Percentiles rank a stretch among this genome's conserved stretches.
phyloP scores from a whole-genome alignment of 495 filamentous ascomycete species.

The Xylaria scruposa region DNA sequence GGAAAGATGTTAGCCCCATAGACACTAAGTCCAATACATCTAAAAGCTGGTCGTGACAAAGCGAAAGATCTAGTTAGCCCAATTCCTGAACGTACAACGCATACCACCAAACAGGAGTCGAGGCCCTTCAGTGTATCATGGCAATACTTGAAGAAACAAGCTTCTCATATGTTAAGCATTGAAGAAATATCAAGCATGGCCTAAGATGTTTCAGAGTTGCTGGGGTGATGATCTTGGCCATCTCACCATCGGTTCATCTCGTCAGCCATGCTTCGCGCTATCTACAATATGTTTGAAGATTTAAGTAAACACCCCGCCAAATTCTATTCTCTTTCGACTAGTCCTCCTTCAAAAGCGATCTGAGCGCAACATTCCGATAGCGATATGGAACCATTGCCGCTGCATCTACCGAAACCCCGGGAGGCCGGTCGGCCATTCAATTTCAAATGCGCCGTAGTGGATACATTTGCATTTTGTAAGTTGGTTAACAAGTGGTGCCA shows the following conservation, averaged over 20 bases:
- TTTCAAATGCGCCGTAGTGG: neutral
- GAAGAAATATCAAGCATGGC: neutral
- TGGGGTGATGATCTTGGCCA: slow-evolving; percentile 20
- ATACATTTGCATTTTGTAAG: neutral
- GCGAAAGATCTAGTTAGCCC: neutral
- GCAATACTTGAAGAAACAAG: neutral
- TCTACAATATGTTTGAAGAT: neutral
- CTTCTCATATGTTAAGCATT: neutral
- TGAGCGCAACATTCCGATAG: neutral
- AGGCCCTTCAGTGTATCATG: neutral
- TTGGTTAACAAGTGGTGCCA: neutral
- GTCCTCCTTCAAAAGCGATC: slow-evolving; percentile 2
- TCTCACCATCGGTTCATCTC: neutral
- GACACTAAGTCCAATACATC: neutral
- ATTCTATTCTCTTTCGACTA: neutral
- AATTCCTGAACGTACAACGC: neutral
- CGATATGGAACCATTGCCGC: slow-evolving; percentile 3
- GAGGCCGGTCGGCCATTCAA: neutral
- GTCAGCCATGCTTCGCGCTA: neutral
- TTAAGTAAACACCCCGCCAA: slow-evolving; percentile 2
- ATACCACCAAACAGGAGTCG: neutral
- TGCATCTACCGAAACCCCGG: slow-evolving; percentile 20
- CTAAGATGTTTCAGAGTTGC: slow-evolving; percentile 23
- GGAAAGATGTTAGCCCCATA: neutral
- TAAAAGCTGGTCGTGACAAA: neutral